A percentile compares a stretch with the other conserved stretches of the same genome.
These are phyloP conservation scores for Nepenthes gracilis DNA, from an alignment of 148 eudicot genomes.

Conservation along the genomic window DNA sequence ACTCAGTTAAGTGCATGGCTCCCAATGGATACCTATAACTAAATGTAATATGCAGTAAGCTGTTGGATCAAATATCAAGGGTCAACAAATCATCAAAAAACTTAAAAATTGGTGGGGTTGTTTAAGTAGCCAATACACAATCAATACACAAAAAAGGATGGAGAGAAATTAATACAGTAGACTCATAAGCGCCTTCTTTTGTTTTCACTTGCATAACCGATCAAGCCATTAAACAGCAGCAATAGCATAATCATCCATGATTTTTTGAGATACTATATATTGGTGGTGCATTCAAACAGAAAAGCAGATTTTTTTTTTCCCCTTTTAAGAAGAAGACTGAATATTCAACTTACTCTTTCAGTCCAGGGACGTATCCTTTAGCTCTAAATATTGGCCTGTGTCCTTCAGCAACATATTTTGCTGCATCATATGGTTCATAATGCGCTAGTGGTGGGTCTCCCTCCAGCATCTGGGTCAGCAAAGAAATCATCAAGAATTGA, in stretches of 20 bases:
- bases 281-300: background rate
- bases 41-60: too few relatives aligned
- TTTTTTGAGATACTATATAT: background rate
- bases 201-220: too few relatives aligned
- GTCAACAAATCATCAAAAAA: too few relatives aligned
- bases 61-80: too few relatives aligned
- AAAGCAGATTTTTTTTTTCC: background rate
- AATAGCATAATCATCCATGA: background rate
- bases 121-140: too few relatives aligned
- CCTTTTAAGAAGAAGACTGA: background rate
- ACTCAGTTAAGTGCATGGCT: too few relatives aligned
- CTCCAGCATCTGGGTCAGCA: slow-evolving; percentile 57
- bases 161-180: too few relatives aligned
- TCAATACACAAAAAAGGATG: too few relatives aligned
- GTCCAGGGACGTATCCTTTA: slow-evolving; percentile 45
- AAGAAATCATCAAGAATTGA: background rate
- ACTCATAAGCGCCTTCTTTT: too few relatives aligned
- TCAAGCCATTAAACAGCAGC: background rate
- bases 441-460: slow-evolving; percentile 69
- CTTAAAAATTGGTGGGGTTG: too few relatives aligned
- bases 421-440: slow-evolving; percentile 78
- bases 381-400: slow-evolving; percentile 62
- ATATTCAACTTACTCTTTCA: slow-evolving; percentile 54
- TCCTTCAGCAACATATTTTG: slow-evolving; percentile 72
- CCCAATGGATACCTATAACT: too few relatives aligned